phyloP scores from a whole-genome alignment of 2,329 filamentous ascomycete species.

The Phialophora verrucosa region DNA sequence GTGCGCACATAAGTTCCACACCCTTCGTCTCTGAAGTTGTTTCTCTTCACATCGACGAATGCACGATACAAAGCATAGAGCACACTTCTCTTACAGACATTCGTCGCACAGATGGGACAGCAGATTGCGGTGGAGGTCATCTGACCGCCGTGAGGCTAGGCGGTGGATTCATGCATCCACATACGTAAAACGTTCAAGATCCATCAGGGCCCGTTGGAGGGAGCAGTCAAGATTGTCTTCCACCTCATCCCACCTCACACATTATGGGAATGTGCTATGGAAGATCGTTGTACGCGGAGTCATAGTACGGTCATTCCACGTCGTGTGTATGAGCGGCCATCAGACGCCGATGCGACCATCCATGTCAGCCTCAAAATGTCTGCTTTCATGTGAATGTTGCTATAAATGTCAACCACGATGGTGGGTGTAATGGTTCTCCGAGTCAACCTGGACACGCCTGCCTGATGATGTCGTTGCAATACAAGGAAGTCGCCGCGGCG shows the following conservation, averaged over 20 bases:
- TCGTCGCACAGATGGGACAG: not conserved
- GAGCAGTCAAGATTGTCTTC: not conserved
- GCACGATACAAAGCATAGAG: not conserved
- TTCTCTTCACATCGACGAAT: not conserved
- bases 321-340: not conserved
- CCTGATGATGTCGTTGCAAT: constrained; percentile 1
- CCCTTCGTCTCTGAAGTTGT: not conserved
- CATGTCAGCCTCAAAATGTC: constrained; percentile 6
- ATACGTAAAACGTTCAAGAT: constrained; percentile 1
- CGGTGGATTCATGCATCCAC: constrained; percentile 32
- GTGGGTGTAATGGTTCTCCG: not conserved
- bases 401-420: constrained; percentile 11
- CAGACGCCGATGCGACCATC: constrained; percentile 2
- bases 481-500: constrained; percentile 9
- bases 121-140: constrained; percentile 21
- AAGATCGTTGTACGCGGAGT: not conserved
- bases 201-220: not conserved
- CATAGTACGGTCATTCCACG: not conserved
- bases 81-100: not conserved
- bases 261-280: not conserved
- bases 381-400: constrained; percentile 3
- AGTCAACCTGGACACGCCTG: not conserved
- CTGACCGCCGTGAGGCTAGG: constrained; percentile 35
- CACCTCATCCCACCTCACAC: not conserved
- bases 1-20: not conserved